Evolutionary conservation across 768 basidiomycete species (phyloP), one percentile per base, ranked within the genome.

Genomic region (Lyophyllum atratum): DNA sequence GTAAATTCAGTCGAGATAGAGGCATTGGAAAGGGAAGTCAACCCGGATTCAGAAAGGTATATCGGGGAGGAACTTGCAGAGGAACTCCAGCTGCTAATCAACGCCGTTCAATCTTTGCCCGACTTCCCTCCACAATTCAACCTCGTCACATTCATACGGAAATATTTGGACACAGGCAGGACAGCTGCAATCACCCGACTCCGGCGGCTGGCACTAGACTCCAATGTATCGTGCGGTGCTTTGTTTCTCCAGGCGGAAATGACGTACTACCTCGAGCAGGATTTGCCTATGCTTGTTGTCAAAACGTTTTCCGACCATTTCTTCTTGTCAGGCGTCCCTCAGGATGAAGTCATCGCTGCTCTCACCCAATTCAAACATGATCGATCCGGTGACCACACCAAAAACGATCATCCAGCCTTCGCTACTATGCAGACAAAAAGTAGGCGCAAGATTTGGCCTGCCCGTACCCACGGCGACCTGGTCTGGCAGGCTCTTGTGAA

Each of bases 261-360:
- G 77, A 59, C 77, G 15, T 75, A 71, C 59, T 76, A 80, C 55
- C 64, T 66, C 7, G 69, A 68, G 6, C 49, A 61, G 19, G 50
- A 55, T 7, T 59, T 66, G 17, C 63, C 69, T 40, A 54, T 63
- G 17, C 68, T 75, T 22, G 71, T 81, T 54, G 67, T 85, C 48
- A 56, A 71, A 46, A 70, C 79, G 0, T 90, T 84, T 63, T 67
- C 70, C 12, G 73, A 78, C 6, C 76, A 83, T 52, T 89, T 86
- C 62, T 77, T 76, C 53, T 59, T 76, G 7, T 68, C 76, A 34
- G 86, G 83, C 14, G 71, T 90, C n/a, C 85, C 87, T 28, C 52
- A 72, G 33, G 66, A 72, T 9, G 66, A 72, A 0, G 56, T 80
- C 14, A 46, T 76, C 58, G 39, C 29, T 33, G 10, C 57, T 33